Percentiles rank a stretch among this genome's conserved stretches.
These are phyloP conservation scores for Phyllosticta citribraziliensis DNA, from an alignment of 2,329 filamentous ascomycete genomes.

Conservation along the genomic window DNA sequence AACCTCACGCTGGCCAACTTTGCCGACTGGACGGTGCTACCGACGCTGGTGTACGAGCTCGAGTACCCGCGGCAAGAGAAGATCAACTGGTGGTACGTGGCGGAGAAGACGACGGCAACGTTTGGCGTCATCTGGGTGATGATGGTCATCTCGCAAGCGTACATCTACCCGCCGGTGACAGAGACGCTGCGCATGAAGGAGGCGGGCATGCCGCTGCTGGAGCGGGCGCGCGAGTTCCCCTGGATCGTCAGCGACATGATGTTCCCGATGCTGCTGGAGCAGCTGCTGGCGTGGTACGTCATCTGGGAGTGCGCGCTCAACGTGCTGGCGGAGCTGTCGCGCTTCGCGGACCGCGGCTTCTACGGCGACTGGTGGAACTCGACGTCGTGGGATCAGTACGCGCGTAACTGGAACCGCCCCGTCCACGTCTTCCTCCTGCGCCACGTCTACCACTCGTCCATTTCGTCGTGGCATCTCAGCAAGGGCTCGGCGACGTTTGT, in stretches of 20 bases:
- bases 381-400: constrained; percentile 64
- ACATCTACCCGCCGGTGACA: constrained; percentile 67
- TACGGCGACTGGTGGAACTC: constrained; percentile 45
- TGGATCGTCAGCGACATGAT: constrained; percentile 67
- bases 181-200: constrained; percentile 59
- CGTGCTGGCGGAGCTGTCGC: constrained; percentile 64
- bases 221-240: constrained; percentile 59
- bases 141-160: constrained; percentile 67
- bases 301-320: constrained; percentile 65
- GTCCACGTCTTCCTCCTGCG: constrained; percentile 69
- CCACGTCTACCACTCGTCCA: constrained; percentile 70
- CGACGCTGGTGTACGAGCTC: constrained; percentile 69
- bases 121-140: constrained; percentile 68
- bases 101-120: constrained; percentile 60
- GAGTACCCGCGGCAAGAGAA: constrained; percentile 63
- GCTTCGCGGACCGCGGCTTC: constrained; percentile 68
- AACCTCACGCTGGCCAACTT: constrained; percentile 59
- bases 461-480: constrained; percentile 61
- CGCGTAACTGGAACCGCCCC: constrained; percentile 71
- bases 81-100: constrained; percentile 66
- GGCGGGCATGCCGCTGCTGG: constrained; percentile 47
- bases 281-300: constrained; percentile 67
- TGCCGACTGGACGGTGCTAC: constrained; percentile 63
- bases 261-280: constrained; percentile 72
- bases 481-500: constrained; percentile 64